Conservation (phyloP, 345 rosid genomes). For the Gossypium australe region DNA sequence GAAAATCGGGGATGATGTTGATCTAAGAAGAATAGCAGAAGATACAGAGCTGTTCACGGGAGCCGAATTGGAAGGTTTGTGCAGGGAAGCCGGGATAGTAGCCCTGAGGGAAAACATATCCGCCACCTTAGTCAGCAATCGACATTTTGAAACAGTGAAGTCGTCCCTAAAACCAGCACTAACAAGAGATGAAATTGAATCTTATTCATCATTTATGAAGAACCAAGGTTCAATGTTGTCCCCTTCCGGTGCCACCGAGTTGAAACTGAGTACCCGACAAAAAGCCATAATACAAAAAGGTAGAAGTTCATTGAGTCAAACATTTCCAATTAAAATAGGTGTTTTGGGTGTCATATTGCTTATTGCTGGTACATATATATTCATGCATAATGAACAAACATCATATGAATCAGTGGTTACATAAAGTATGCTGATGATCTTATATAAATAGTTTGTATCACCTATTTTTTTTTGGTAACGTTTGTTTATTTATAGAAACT, state of each 20-base stretch:
- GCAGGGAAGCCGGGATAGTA: slow-evolving; percentile 79
- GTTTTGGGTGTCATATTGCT: slow-evolving; percentile 28
- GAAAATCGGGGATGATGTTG: slow-evolving; percentile 60
- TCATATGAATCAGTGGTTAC: slow-evolving; percentile 23
- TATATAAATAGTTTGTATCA: not conserved
- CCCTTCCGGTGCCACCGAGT: not conserved
- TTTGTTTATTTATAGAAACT: no score
- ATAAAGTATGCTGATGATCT: slow-evolving; percentile 9
- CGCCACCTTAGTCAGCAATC: slow-evolving; percentile 48
- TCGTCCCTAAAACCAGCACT: slow-evolving; percentile 70
- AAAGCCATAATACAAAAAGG: slow-evolving; percentile 11
- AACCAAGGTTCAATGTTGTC: not conserved
- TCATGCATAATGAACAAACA: slow-evolving; percentile 16
- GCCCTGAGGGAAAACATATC: slow-evolving; percentile 78
- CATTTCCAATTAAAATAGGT: slow-evolving; percentile 28
- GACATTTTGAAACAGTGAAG: slow-evolving; percentile 63
- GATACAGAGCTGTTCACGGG: slow-evolving; percentile 84
- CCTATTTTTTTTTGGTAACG: not conserved
- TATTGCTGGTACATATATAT: slow-evolving; percentile 34
- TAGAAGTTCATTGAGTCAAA: slow-evolving; percentile 9
- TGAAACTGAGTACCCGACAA: slow-evolving; percentile 8
- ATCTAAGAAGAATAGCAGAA: slow-evolving; percentile 62
- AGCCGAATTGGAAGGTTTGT: slow-evolving; percentile 79
- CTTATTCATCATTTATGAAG: slow-evolving; percentile 59
- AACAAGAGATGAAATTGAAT: slow-evolving; percentile 50